These are phyloP conservation scores for Marasmius oreades DNA, from an alignment of 1,284 basidiomycete genomes.

Conservation along the genomic window DNA sequence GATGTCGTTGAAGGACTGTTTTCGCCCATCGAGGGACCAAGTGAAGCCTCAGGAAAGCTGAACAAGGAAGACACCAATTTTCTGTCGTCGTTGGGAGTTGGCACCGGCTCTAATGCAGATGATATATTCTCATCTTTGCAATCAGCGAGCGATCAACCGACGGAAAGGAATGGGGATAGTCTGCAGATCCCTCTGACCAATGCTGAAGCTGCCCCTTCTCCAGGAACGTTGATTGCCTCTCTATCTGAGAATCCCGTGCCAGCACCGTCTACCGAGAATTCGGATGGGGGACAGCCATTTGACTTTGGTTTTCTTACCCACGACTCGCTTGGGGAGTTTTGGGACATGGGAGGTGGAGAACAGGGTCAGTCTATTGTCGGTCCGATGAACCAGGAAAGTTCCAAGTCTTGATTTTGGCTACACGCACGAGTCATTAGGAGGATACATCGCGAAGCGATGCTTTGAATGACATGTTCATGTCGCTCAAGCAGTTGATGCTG, in stretches of 20 bases:
- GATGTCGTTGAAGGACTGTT: constrained; percentile 42
- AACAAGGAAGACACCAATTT: constrained; percentile 23
- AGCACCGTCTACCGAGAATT: constrained; percentile 13
- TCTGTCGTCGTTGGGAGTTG: constrained; percentile 19
- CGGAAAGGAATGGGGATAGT: not conserved
- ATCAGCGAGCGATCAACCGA: constrained; percentile 12
- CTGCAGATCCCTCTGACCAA: constrained; percentile 4
- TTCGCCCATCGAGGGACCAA: constrained; percentile 33
- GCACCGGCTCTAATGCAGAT: constrained; percentile 17
- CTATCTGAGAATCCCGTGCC: constrained; percentile 24
- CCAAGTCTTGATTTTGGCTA: too few species aligned
- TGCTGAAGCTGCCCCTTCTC: constrained; percentile 27
- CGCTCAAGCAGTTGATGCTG: too few species aligned
- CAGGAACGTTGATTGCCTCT: constrained; percentile 36
- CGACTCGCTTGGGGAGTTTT: constrained; percentile 18
- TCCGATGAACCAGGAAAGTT: not conserved
- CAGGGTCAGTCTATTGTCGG: not conserved
- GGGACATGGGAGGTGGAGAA: constrained; percentile 2
- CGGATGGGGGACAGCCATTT: constrained; percentile 29
- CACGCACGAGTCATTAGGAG: too few species aligned
- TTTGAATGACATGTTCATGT: too few species aligned
- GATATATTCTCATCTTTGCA: constrained; percentile 26
- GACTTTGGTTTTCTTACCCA: constrained; percentile 39
- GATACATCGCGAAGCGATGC: too few species aligned
- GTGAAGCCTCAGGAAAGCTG: constrained; percentile 17